Base-by-base conservation (phyloP, 2,329 filamentous ascomycete species). In the Cladosporium sp. region DNA sequence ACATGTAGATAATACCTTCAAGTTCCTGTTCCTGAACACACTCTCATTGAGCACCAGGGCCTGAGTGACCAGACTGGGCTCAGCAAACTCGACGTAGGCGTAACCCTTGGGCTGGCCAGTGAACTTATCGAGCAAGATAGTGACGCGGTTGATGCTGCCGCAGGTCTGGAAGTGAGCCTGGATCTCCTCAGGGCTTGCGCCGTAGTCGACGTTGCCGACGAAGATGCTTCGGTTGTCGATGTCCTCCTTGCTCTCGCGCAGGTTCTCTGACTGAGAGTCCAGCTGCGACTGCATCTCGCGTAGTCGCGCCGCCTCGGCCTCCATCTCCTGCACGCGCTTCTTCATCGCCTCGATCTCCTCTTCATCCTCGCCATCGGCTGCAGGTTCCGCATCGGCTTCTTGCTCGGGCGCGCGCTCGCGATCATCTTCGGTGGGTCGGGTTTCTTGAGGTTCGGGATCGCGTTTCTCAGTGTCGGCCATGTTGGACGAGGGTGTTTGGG, bases 71-170 rank as follows among this genome's bases (percentile, higher is more conserved):
- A 96, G 78, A 70, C 83, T 91, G 42, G 93, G 90, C 73, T 97
- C 93, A 53, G 88, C 86, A 67, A 98, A 98, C 72, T 98, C 93
- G 63, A 98, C 93, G 72, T 98, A 98, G 65, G 93, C 93, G 74
- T 98, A 98, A 58, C 93, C 93, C 78, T 98, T 98, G n/a, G 93
- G 93, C 76, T 97, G 91, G 57, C 93, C 93, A 9, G 91, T 95
- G 67, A 96, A 97, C 76, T 98, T 98, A 75, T 98, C 93, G 60
- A 98, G 75, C 60, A 98, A 76, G 59, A 98, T 98, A 1, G 93
- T 98, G 53, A 98, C 93, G 54, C 93, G 86, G 72, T 98, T 98
- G 77, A 98, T 98, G 59, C 87, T 89, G 53, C 93, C 93, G 63
- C 90, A 95, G 76, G 85, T 94, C 76, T 95, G 90, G 74, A 98